Evolutionary conservation across 116 monocot genomes (phyloP).

Genomic region (Posidonia oceanica): DNA sequence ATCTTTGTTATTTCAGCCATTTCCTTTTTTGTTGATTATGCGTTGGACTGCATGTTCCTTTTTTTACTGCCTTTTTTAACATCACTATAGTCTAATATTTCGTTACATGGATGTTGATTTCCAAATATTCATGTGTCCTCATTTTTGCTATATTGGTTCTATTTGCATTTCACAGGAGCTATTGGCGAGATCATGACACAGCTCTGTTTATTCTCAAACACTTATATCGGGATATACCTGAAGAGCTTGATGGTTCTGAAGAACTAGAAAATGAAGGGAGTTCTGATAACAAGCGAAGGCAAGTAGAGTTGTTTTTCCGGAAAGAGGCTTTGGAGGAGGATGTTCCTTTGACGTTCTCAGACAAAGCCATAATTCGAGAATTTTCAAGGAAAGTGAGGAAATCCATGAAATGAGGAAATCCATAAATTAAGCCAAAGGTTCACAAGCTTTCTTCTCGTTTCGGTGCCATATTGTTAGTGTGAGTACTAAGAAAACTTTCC

Average conservation of each 20-base stretch:
- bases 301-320: slow-evolving; percentile 35
- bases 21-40: background rate
- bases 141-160: background rate
- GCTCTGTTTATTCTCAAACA: slow-evolving; percentile 97
- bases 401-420: slow-evolving; percentile 14
- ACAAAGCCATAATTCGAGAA: slow-evolving; percentile 42
- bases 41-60: background rate
- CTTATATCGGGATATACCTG: slow-evolving; percentile 78
- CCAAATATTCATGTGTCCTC: background rate
- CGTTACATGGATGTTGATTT: background rate
- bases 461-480: background rate
- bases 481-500: background rate
- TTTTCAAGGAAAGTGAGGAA: slow-evolving; percentile 69
- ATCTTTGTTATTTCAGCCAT: no score
- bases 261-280: slow-evolving; percentile 9
- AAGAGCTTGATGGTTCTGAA: slow-evolving; percentile 43
- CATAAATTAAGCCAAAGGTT: background rate
- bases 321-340: slow-evolving; percentile 72
- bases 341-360: slow-evolving; percentile 76
- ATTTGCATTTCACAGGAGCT: slow-evolving; percentile 43
- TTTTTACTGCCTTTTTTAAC: background rate
- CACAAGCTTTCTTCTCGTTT: background rate
- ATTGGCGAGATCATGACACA: slow-evolving; percentile 94
- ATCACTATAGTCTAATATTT: no score
- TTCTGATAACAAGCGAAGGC: slow-evolving; percentile 9